These are phyloP conservation scores for Begonia fuchsioides DNA, from an alignment of 306 rosid species.

Conservation along the genomic window DNA sequence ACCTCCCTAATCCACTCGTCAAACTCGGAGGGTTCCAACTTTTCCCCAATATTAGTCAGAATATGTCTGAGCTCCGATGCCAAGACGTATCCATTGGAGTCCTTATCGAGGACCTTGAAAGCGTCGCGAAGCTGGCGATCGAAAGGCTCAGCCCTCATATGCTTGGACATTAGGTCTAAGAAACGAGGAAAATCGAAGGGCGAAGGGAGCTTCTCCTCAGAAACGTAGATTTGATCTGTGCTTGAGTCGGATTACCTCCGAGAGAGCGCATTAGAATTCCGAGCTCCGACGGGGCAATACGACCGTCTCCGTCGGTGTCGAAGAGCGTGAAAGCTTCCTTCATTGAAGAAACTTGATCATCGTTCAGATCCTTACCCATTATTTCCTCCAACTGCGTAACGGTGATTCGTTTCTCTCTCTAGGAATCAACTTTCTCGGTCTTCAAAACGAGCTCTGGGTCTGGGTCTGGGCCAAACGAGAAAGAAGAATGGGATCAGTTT, in stretches of 20 bases:
- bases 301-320: constrained; percentile 75
- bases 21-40: constrained; percentile 84
- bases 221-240: constrained; percentile 69
- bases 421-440: background rate
- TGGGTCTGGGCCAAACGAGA: no score
- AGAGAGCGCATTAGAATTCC: constrained; percentile 97
- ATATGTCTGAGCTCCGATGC: constrained; percentile 90
- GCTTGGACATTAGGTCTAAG: constrained; percentile 76
- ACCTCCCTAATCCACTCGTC: constrained; percentile 99
- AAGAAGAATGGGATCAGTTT: no score
- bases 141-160: constrained; percentile 92
- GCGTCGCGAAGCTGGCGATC: constrained; percentile 95
- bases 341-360: constrained; percentile 83
- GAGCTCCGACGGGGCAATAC: constrained; percentile 91
- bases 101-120: constrained; percentile 91
- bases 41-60: constrained; percentile 91
- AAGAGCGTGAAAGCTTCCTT: constrained; percentile 91
- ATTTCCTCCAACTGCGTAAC: constrained; percentile 14
- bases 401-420: constrained; percentile 4
- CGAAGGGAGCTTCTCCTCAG: constrained; percentile 63
- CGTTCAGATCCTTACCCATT: constrained; percentile 94
- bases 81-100: constrained; percentile 59
- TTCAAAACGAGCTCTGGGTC: no score
- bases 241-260: constrained; percentile 95
- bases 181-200: constrained; percentile 82